Conservation (phyloP, 768 basidiomycete genomes). For the Kwoniella heveanensis region DNA sequence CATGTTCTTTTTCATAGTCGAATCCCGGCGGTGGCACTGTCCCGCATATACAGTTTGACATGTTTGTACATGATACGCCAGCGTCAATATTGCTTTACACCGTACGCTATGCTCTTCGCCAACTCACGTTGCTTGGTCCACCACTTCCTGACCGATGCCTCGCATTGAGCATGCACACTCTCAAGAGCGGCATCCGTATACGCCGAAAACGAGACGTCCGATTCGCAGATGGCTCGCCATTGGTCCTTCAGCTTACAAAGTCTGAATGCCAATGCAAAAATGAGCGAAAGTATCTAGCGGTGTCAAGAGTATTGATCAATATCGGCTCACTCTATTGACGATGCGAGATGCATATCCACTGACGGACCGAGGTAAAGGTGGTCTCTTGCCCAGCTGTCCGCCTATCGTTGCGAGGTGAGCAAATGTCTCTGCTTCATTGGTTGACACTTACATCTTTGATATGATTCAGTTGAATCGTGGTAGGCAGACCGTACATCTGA, state of each 20-base stretch:
- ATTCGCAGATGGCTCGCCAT: slow-evolving; percentile 33
- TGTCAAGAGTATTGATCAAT: not conserved
- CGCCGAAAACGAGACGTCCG: slow-evolving; percentile 7
- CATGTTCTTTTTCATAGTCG: slow-evolving; percentile 33
- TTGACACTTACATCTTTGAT: slow-evolving; percentile 27
- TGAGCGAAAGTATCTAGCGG: not conserved
- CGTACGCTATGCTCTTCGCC: too few species aligned
- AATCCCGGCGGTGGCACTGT: slow-evolving; percentile 29
- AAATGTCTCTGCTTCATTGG: not conserved
- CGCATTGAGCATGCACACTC: slow-evolving; percentile 22
- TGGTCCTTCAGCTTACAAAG: slow-evolving; percentile 42
- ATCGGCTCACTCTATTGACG: slow-evolving; percentile 30
- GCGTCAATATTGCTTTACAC: too few species aligned
- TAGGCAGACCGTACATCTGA: slow-evolving; percentile 30
- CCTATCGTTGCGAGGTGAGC: too few species aligned
- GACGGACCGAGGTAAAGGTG: slow-evolving; percentile 30
- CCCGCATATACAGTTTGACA: not conserved
- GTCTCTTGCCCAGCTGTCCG: slow-evolving; percentile 34
- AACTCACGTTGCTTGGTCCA: slow-evolving; percentile 30
- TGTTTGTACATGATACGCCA: too few species aligned
- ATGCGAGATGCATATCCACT: slow-evolving; percentile 38
- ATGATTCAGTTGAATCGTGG: slow-evolving; percentile 27
- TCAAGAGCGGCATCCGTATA: slow-evolving; percentile 33
- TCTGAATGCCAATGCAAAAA: slow-evolving; percentile 7
- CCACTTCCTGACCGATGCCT: slow-evolving; percentile 29